Base-by-base conservation (phyloP, 202 grass and related monocot species). In the Setaria italica region DNA sequence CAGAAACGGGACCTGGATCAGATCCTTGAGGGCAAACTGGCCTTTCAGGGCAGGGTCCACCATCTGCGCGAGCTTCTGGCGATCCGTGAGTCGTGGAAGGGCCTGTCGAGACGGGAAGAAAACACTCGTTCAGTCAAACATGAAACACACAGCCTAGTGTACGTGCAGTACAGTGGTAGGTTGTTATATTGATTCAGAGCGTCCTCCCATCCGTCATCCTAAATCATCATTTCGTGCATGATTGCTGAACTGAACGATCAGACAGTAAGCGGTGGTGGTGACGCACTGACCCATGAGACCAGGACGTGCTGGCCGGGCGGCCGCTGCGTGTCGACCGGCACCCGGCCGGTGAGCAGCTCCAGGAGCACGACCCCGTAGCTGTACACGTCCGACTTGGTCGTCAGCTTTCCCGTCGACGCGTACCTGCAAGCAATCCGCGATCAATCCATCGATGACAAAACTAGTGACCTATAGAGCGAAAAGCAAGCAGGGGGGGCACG, bases 381-480 rank as follows among this genome's bases (percentile, higher is more conserved):
- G 76, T 99, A 99, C 65, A 99, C 97, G 85, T 99, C 94, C 16
- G 97, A 99, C 82, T 99, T 99, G 30, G 94, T 97, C 5, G 97
- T 99, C 87, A 99, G 85, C 81, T 88, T 99, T 34, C 97, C 97
- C 9, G 97, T 97, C n/a, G 97, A 97, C 35, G 94, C 92, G 19
- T 99, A 99, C 88, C 96, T 99, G 65, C 53, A 73, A 21, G 4
- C 11, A 45, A 15, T 42, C 34, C 17, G 7, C 34, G 16, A 32
- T 68, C 4, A 25, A 19, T 3, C 14, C 39, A 11, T 35, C 16
- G 16, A 55, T 6, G 39, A 41, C 3, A 35, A 35, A 35, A 35
- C 34, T 35, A 35, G 39, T 41, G 39, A 41, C 5, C 39, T 25
- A 25, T 25, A 25, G 25, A 25, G 4, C 39, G 39, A 4, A 41